Conservation (phyloP, 441 rosid species). For the Biscutella laevigata region DNA sequence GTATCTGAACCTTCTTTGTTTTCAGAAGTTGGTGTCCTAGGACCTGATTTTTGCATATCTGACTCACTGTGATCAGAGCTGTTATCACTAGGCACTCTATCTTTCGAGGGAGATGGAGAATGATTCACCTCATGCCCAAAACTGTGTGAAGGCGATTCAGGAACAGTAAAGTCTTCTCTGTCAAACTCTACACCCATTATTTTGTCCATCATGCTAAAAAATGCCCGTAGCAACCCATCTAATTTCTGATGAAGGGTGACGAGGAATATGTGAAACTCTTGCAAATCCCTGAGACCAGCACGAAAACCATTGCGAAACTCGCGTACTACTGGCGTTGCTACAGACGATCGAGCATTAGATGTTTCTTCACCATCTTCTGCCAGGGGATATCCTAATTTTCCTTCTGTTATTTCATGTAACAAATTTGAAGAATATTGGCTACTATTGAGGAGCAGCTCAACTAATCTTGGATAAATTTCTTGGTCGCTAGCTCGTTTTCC, state of each 20-base stretch:
- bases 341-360: constrained; percentile 24
- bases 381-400: constrained; percentile 62
- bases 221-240: constrained; percentile 63
- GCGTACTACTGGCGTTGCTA: constrained; percentile 42
- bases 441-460: constrained; percentile 87
- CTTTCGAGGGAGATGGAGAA: constrained; percentile 58
- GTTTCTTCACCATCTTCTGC: constrained; percentile 35
- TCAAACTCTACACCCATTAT: constrained; percentile 59
- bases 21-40: constrained; percentile 50
- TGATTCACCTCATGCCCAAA: constrained; percentile 28
- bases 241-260: constrained; percentile 90
- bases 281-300: constrained; percentile 84
- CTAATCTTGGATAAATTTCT: constrained; percentile 80
- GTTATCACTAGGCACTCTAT: constrained; percentile 39
- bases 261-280: constrained; percentile 85
- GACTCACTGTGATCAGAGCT: constrained; percentile 55
- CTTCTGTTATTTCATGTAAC: constrained; percentile 75
- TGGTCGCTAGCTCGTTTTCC: constrained; percentile 95
- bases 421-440: constrained; percentile 57
- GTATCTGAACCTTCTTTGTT: constrained; percentile 59
- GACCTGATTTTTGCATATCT: constrained; percentile 56
- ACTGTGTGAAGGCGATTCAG: constrained; percentile 51
- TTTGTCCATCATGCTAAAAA: constrained; percentile 62
- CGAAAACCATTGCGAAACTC: constrained; percentile 85
- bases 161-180: constrained; percentile 55